These are phyloP conservation scores for Gossypium gossypioides DNA, from an alignment of 441 rosid genomes.

Conservation along the genomic window DNA sequence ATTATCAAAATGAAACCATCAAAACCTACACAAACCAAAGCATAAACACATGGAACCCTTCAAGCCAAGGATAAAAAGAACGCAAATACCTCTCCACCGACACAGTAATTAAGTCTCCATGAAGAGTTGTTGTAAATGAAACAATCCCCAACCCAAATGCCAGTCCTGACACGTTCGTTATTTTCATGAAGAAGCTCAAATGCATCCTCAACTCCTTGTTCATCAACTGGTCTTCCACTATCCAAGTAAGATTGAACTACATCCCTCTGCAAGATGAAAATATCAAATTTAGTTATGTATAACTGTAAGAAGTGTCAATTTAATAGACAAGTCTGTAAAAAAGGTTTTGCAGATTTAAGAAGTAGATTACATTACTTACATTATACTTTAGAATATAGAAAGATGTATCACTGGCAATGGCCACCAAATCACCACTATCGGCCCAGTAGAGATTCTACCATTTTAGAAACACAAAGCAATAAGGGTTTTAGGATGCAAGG, in stretches of 20 bases:
- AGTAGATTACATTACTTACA: slow-evolving; percentile 32
- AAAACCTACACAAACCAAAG: slow-evolving; percentile 1
- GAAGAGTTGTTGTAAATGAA: slow-evolving; percentile 89
- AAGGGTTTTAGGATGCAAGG: slow-evolving; percentile 8
- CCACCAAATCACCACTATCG: slow-evolving; percentile 94
- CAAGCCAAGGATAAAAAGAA: slow-evolving; percentile 10
- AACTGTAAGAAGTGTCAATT: not conserved
- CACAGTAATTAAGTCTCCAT: slow-evolving; percentile 98
- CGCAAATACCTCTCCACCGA: slow-evolving; percentile 89
- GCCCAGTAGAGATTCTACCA: slow-evolving; percentile 95
- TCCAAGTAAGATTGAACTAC: slow-evolving; percentile 72
- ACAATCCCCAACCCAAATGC: slow-evolving; percentile 98
- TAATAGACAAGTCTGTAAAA: not conserved
- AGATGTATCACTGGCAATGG: slow-evolving; percentile 88
- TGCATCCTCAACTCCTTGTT: slow-evolving; percentile 96
- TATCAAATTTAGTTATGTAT: slow-evolving; percentile 16
- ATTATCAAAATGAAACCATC: slow-evolving; percentile 5
- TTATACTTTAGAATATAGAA: slow-evolving; percentile 92
- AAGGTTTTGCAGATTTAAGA: slow-evolving; percentile 2
- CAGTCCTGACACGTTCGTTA: slow-evolving; percentile 94
- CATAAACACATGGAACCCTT: not conserved
- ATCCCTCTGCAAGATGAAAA: slow-evolving; percentile 57
- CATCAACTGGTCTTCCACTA: slow-evolving; percentile 77
- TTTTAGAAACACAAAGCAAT: slow-evolving; percentile 17
- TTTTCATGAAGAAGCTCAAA: slow-evolving; percentile 96